Evolutionary conservation across 202 grass and related monocot genomes (phyloP), one percentile per base, ranked within the genome.

Genomic region (Elaeis oleifera): DNA sequence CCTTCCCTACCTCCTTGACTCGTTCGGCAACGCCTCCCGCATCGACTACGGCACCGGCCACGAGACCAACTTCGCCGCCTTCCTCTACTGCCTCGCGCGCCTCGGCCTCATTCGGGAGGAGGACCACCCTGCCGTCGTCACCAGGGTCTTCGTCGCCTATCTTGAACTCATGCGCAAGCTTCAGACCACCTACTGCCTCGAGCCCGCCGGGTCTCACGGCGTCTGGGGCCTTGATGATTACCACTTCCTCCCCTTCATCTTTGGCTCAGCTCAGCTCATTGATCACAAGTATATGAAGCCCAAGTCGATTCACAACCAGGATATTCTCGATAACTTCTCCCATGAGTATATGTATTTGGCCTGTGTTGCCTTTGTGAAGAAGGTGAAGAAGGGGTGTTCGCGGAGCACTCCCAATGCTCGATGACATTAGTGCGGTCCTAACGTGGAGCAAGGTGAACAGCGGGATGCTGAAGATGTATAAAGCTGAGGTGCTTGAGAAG

Each of bases 271-370:
- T 0, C 88, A 97, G 73, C 74, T 97, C 32, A 92, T 97, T 0
- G 94, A 92, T 75, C 94, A 97, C 22, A 97, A 92, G 54, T 92
- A 97, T 79, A 97, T 97, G 85, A 97, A 97, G 25, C 85, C 94
- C 32, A 97, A 97, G 53, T 97, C 84, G 4, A 89, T 97, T 65
- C 84, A 97, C 66, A 97, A 97, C 65, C 84, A 80, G 18, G 94
- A 97, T 44, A 86, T 97, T 63, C 60, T 92, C 22, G 94, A 97
- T 26, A 97, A 92, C 61, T 92, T 97, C 71, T 69, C 84, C 0
- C 79, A 80, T 27, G 94, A 92, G 56, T 97, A 84, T 58, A 75
- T 92, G 84, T 97, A 97, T 61, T 66, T 97, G 27, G 68, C 64
- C 0, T 92, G 84, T 5, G 94, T 97, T 7, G 64, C 75, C 0